Conservation (phyloP, 352 stramenopile genomes). For the Pelagophyceae sp. region DNA sequence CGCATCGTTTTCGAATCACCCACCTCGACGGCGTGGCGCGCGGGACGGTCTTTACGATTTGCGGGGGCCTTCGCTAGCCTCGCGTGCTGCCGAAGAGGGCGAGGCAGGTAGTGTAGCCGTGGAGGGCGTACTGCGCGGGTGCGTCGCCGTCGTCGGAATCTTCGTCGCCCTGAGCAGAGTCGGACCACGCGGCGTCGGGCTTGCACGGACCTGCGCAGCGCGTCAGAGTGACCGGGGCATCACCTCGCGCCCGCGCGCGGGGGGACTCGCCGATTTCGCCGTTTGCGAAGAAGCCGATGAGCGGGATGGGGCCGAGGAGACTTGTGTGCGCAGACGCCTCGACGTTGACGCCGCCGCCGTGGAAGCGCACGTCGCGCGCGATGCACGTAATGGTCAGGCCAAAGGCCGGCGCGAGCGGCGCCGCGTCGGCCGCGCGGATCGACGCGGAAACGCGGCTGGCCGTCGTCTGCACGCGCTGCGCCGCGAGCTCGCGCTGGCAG, state of each 20-base stretch:
- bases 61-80: too few relatives aligned
- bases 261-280: neutral
- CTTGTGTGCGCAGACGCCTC: neutral
- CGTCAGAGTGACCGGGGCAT: too few relatives aligned
- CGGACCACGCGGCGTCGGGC: neutral
- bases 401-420: neutral
- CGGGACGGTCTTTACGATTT: too few relatives aligned
- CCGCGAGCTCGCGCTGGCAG: neutral
- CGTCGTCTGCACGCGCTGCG: neutral
- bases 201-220: too few relatives aligned
- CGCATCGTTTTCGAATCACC: too few relatives aligned
- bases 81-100: neutral
- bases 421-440: too few relatives aligned
- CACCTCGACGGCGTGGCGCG: too few relatives aligned
- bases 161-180: too few relatives aligned
- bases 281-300: constrained; percentile 5
- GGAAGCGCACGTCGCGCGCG: neutral
- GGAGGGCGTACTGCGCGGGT: neutral
- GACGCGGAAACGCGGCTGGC: too few relatives aligned
- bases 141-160: neutral
- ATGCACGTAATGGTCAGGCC: neutral
- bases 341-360: neutral
- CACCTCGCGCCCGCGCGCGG: too few relatives aligned
- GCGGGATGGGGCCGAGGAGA: neutral
- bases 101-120: neutral